Base-by-base conservation (phyloP, 345 rosid species). In the Viola odorata region DNA sequence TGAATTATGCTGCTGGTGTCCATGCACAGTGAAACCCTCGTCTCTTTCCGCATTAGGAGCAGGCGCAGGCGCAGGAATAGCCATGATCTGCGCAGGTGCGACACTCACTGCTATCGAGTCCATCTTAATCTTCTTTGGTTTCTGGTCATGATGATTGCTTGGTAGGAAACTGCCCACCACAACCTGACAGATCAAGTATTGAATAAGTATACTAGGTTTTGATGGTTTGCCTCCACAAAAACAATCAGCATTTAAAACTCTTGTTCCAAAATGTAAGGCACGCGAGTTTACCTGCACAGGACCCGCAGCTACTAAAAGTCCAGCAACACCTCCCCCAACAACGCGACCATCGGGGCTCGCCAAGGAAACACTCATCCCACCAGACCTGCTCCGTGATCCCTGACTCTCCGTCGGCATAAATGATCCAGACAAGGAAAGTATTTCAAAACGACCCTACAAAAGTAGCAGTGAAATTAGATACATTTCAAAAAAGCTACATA, bases 271-370 rank as follows among this genome's bases (percentile, higher is more conserved):
- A 12, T 50, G 54, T 6, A 50, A 12, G 14, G 17, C 48, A 17
- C 45, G 82, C 23, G 45, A 48, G 41, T 45, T 49, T 45, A 61
- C 99, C 95, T 94, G 97, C 63, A 95, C 91, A 12, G 97, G 97
- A 70, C 92, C 61, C 10, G 99, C 95, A 45, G 99, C 99, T 15
- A 95, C 81, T 0, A 95, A 74, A 65, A 91, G 82, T 70, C 99
- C 99, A 5, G 97, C 97, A 14, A 95, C 80, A 12, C 96, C 84
- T 49, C 99, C 99, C 1, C 99, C 99, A 2, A 95, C 75, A 41
- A 95, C 95, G 58, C 99, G 99, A 6, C 99, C 99, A 44, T 95
- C 97, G 0, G 94, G 95, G 68, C 97, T 85, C 3, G 88, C 89
- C 63, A 95, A 71, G 0, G 99, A 95, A 39, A 95, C 91, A 8